These are phyloP conservation scores for Entoloma clypeatum DNA, from an alignment of 1,284 basidiomycete genomes.

Conservation along the genomic window DNA sequence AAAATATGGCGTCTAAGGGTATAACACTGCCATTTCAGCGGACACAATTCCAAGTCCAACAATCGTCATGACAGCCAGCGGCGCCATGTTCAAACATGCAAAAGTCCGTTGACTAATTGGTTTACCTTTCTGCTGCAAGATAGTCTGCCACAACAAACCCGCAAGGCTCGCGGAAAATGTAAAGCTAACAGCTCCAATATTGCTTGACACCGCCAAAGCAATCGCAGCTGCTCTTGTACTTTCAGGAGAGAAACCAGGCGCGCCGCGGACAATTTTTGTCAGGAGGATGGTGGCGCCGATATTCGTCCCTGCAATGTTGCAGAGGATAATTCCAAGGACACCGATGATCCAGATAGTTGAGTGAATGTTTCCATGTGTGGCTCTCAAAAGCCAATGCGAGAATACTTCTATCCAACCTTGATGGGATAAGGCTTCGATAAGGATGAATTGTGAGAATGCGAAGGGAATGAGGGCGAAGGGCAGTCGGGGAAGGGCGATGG, in stretches of 20 bases:
- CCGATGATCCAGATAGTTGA: constrained; percentile 56
- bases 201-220: constrained; percentile 63
- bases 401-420: constrained; percentile 95
- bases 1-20: not conserved
- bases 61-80: constrained; percentile 49
- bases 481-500: constrained; percentile 67
- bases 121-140: constrained; percentile 79
- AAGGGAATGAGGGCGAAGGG: constrained; percentile 88
- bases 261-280: constrained; percentile 46
- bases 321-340: constrained; percentile 70
- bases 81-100: constrained; percentile 68
- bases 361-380: constrained; percentile 43
- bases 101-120: constrained; percentile 64
- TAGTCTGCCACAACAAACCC: constrained; percentile 84
- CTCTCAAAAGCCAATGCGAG: constrained; percentile 62
- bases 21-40: constrained; percentile 61
- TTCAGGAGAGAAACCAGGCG: constrained; percentile 28
- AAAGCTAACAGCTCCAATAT: constrained; percentile 91
- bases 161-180: constrained; percentile 91
- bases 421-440: constrained; percentile 81
- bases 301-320: constrained; percentile 91
- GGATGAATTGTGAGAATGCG: constrained; percentile 93
- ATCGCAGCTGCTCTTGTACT: constrained; percentile 44
- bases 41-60: constrained; percentile 56
- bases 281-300: constrained; percentile 95